Conservation (phyloP, 352 stramenopile genomes). For the Pythium scleroteichum region DNA sequence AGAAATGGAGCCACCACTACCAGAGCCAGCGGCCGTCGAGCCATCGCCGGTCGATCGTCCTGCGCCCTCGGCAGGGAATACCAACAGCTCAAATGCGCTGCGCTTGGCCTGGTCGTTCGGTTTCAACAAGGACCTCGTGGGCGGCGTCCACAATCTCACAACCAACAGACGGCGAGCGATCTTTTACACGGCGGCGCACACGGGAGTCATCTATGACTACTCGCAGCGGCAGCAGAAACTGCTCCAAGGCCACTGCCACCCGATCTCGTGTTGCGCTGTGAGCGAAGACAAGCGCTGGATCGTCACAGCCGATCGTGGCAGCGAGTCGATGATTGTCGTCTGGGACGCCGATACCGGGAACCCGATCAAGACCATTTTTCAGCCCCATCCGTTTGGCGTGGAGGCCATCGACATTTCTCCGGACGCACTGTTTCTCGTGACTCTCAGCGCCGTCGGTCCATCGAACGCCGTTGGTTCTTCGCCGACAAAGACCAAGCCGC, state of each 20-base stretch:
- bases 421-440: slow-evolving; percentile 89
- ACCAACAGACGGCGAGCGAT: slow-evolving; percentile 65
- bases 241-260: slow-evolving; percentile 91
- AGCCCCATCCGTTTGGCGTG: slow-evolving; percentile 78
- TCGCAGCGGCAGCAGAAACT: slow-evolving; percentile 80
- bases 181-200: slow-evolving; percentile 92
- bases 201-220: slow-evolving; percentile 93
- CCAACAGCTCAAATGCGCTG: slow-evolving; percentile 48
- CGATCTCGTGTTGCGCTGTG: slow-evolving; percentile 88
- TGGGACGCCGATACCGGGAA: slow-evolving; percentile 85
- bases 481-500: slow-evolving; percentile 25
- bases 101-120: slow-evolving; percentile 88
- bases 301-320: slow-evolving; percentile 85
- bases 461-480: neutral
- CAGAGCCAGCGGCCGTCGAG: neutral
- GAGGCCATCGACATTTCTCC: slow-evolving; percentile 88
- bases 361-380: slow-evolving; percentile 92
- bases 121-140: slow-evolving; percentile 90
- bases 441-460: slow-evolving; percentile 59
- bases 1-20: slow-evolving; percentile 2
- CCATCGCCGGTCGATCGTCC: neutral
- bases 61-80: neutral
- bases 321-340: slow-evolving; percentile 91
- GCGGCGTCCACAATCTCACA: slow-evolving; percentile 88
- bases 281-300: slow-evolving; percentile 93